Evolutionary conservation across 148 eudicot genomes (phyloP), one percentile per base, ranked within the genome.

Genomic region (Salicornia ramosissima): DNA sequence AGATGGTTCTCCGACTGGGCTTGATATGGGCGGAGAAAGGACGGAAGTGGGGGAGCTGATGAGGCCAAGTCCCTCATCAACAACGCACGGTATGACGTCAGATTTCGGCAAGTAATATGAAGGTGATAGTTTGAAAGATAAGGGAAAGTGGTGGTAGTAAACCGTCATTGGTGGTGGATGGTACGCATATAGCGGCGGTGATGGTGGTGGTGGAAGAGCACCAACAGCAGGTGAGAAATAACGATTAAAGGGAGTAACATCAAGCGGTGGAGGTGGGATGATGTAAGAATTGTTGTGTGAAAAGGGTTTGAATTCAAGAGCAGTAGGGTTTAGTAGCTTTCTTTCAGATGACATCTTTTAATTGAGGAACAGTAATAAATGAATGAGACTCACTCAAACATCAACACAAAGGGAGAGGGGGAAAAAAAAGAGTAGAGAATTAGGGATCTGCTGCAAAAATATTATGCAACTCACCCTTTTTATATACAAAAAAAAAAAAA

Each of bases 241-340:
- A n/a, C n/a, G n/a, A n/a, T n/a, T 46, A 13, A 13, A 2, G 50
- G 29, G 25, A 1, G 42, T 1, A n/a, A n/a, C n/a, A n/a, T n/a
- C n/a, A n/a, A n/a, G n/a, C 1, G 5, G 28, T 11, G 24, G 25
- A 2, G 25, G 47, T n/a, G 11, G 46, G 30, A 63, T 12, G 26
- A 24, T 3, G 6, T 21, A 21, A 63, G 6, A 26, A 24, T 36
- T 63, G 13, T 9, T 2, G 0, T 10, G 5, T 11, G 31, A 25
- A 2, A 13, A 0, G 49, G 28, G 66, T 24, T 13, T 10, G 16
- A 39, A 63, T n/a, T 63, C 49, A 10, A 30, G 66, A n/a, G 66
- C 66, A 8, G 11, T 24, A 18, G 66, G 66, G 30, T 63, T 63
- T 40, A 63, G 4, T 54, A 56, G 60, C 19, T 46, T 46, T 26